These are phyloP conservation scores for Allodekkera sacchari DNA, from an alignment of 805 yeast genomes.

Conservation along the genomic window DNA sequence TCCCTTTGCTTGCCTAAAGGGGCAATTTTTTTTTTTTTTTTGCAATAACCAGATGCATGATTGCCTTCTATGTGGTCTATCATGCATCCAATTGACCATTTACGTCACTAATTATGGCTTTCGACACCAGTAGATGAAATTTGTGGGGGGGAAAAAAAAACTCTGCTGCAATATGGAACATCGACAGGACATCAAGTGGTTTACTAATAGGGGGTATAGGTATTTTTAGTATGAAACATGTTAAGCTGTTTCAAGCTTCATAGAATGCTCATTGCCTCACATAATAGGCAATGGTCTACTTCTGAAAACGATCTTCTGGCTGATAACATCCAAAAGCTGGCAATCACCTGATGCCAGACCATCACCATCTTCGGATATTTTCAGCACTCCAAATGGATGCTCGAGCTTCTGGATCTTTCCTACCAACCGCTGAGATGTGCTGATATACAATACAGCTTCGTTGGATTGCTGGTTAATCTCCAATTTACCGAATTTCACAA, in stretches of 20 bases:
- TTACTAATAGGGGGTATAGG: no score
- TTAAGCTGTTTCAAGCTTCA: no score
- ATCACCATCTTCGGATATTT: constrained; percentile 26
- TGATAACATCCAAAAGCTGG: constrained; percentile 50
- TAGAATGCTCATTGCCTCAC: no score
- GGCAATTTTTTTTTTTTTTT: constrained; percentile 1
- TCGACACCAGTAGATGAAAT: no score
- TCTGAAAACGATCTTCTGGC: constrained; percentile 51
- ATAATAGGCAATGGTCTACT: constrained; percentile 72
- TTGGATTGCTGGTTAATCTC: constrained; percentile 35
- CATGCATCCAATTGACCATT: no score
- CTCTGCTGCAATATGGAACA: no score
- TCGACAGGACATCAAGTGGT: no score
- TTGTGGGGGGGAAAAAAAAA: no score
- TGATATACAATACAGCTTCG: constrained; percentile 52
- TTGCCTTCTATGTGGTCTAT: no score
- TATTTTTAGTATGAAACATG: no score
- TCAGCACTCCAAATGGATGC: constrained; percentile 58
- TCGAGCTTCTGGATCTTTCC: constrained; percentile 53
- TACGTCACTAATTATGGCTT: no score
- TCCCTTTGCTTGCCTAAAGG: constrained; percentile 1
- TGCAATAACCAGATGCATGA: no score
- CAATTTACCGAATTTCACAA: constrained; percentile 38
- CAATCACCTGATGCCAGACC: constrained; percentile 24
- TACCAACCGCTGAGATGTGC: constrained; percentile 60